These are phyloP conservation scores for Leptographium procerum DNA, from an alignment of 2,329 filamentous ascomycete species.

Conservation along the genomic window DNA sequence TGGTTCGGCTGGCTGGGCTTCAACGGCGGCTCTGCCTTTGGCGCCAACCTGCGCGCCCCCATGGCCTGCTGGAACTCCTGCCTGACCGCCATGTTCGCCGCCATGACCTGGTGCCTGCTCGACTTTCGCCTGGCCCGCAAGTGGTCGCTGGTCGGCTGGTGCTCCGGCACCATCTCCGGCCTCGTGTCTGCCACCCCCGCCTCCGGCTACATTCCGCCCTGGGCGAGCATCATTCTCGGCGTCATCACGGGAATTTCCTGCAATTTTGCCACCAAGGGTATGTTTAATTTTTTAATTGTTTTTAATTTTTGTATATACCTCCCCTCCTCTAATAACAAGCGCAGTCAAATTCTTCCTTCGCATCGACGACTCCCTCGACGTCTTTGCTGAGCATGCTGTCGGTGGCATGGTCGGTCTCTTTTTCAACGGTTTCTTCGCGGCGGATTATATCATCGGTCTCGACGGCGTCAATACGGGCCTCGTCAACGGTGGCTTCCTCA, in stretches of 20 bases:
- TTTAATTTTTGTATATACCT: not conserved
- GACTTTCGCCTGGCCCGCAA: conserved; percentile 91
- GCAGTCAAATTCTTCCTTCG: conserved; percentile 45
- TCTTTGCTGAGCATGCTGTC: conserved; percentile 60
- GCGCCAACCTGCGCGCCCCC: conserved; percentile 83
- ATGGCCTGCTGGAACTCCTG: conserved; percentile 99
- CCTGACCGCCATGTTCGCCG: conserved; percentile 81
- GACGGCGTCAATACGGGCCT: conserved; percentile 63
- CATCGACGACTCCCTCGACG: conserved; percentile 62
- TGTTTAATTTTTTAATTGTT: not conserved
- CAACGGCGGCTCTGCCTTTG: conserved; percentile 92
- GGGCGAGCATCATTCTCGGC: conserved; percentile 56
- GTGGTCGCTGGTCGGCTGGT: conserved; percentile 75
- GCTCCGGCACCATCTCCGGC: conserved; percentile 59
- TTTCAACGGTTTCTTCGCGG: conserved; percentile 64
- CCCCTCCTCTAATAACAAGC: conserved; percentile 1
- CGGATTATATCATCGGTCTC: conserved; percentile 59
- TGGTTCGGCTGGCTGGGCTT: conserved; percentile 99
- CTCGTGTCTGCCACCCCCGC: conserved; percentile 60
- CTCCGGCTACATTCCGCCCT: conserved; percentile 56
- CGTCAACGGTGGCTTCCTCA: conserved; percentile 56
- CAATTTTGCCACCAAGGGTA: conserved; percentile 54
- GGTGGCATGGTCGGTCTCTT: conserved; percentile 58
- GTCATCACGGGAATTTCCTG: conserved; percentile 53
- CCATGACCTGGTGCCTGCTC: conserved; percentile 87